phyloP scores from a whole-genome alignment of 208 protist species.

The Wallacemonas sp. region DNA sequence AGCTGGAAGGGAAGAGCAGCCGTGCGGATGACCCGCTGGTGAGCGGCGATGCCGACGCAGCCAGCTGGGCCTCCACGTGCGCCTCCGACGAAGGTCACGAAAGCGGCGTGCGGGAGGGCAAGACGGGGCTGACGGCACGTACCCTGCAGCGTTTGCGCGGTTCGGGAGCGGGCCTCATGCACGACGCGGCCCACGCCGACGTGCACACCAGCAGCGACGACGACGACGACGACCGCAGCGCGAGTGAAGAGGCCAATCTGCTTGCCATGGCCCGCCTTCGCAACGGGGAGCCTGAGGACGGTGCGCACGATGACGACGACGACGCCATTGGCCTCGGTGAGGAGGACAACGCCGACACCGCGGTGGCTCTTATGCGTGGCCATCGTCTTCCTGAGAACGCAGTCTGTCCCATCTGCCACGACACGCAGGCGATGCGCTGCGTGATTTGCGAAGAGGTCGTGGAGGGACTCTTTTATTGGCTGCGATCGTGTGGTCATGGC shows the following conservation, averaged over 20 bases:
- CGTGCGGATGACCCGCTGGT: background rate
- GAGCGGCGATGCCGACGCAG: background rate
- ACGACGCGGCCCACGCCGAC: background rate
- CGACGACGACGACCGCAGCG: background rate
- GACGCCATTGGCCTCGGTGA: background rate
- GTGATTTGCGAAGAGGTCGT: constrained; percentile 85
- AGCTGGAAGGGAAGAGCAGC: background rate
- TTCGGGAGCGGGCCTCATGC: no score
- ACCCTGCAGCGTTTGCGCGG: constrained; percentile 18
- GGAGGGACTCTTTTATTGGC: constrained; percentile 82
- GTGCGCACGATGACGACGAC: background rate
- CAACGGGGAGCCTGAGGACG: background rate
- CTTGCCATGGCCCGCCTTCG: constrained; percentile 3
- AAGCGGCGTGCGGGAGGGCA: background rate
- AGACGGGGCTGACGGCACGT: background rate
- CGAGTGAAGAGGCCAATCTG: constrained; percentile 13
- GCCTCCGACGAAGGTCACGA: constrained; percentile 1
- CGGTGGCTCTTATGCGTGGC: background rate
- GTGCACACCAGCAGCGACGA: background rate
- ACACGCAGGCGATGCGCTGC: constrained; percentile 56
- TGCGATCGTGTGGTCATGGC: constrained; percentile 82
- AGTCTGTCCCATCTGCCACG: constrained; percentile 46
- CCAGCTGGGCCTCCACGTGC: constrained; percentile 5
- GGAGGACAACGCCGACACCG: background rate
- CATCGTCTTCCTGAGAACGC: constrained; percentile 50